Conservation (phyloP, 169 alveolate genomes). For the Plasmodium yoelii region DNA sequence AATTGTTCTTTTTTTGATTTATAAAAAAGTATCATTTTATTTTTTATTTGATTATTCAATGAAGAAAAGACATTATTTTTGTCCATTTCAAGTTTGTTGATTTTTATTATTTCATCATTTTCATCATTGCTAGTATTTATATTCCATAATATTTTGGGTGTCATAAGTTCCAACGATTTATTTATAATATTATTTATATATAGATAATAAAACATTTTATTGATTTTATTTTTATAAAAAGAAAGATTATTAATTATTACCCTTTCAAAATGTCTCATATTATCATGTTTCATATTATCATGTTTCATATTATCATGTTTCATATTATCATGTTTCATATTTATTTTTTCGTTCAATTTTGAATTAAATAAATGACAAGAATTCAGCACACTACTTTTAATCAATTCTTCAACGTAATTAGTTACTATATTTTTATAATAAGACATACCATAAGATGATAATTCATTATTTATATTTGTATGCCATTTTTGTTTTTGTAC, state of each 20-base stretch:
- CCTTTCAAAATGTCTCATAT: not conserved
- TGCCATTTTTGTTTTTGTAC: not conserved
- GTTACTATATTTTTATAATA: not conserved
- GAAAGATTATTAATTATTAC: conserved; percentile 16
- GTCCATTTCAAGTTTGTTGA: not conserved
- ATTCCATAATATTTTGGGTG: conserved; percentile 26
- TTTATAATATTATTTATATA: conserved; percentile 1
- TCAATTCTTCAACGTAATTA: not conserved
- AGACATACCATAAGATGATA: not conserved
- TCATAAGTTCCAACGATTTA: not conserved
- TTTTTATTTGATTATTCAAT: too few relatives aligned
- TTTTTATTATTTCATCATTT: not conserved
- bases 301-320: too few relatives aligned
- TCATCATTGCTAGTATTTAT: not conserved
- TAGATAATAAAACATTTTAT: conserved; percentile 19
- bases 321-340: not conserved
- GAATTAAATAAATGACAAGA: conserved; percentile 17
- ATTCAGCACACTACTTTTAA: conserved; percentile 16
- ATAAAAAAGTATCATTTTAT: not conserved
- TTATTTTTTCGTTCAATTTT: conserved; percentile 7
- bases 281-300: not conserved
- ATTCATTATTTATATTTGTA: not conserved
- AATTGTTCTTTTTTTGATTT: not conserved
- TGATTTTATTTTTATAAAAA: conserved; percentile 42
- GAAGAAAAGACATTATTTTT: not conserved